A percentile compares a stretch with the other conserved stretches of the same genome.
Conservation (phyloP, 2,329 filamentous ascomycete genomes). For the Paraconiothyrium sp. region DNA sequence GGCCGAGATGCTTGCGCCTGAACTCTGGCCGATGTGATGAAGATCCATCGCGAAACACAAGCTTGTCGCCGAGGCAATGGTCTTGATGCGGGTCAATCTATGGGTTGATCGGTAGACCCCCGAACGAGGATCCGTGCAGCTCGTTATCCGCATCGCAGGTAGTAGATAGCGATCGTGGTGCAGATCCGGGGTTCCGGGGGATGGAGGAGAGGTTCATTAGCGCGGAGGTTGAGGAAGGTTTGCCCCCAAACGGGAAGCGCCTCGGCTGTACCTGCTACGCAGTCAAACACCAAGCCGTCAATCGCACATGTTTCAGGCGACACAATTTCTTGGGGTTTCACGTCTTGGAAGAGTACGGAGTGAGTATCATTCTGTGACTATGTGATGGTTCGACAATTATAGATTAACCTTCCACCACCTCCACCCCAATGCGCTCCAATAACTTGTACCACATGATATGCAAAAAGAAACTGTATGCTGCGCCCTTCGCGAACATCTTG, state of each 20-base stretch:
- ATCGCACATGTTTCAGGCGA: not conserved
- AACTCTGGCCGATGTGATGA: not conserved
- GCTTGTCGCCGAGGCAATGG: not conserved
- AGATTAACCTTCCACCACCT: not conserved
- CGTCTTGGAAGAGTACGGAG: not conserved
- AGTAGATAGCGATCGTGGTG: not conserved
- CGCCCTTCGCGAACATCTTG: not conserved
- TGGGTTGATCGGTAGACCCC: not conserved
- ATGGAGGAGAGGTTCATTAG: not conserved
- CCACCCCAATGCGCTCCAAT: not conserved
- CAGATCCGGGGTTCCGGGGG: not conserved
- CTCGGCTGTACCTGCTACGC: conserved; percentile 5
- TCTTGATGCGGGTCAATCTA: not conserved
- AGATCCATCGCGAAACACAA: not conserved
- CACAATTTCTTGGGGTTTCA: not conserved
- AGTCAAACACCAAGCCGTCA: not conserved
- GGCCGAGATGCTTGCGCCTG: not conserved
- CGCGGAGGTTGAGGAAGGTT: not conserved
- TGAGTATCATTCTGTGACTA: not conserved
- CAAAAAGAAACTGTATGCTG: not conserved
- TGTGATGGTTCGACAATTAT: not conserved
- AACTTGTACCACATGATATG: not conserved
- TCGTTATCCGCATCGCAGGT: not conserved
- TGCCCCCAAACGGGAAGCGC: not conserved
- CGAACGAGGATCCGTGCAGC: not conserved